Conservation (phyloP, 2,329 filamentous ascomycete species). For the Curvularia spicifera region DNA sequence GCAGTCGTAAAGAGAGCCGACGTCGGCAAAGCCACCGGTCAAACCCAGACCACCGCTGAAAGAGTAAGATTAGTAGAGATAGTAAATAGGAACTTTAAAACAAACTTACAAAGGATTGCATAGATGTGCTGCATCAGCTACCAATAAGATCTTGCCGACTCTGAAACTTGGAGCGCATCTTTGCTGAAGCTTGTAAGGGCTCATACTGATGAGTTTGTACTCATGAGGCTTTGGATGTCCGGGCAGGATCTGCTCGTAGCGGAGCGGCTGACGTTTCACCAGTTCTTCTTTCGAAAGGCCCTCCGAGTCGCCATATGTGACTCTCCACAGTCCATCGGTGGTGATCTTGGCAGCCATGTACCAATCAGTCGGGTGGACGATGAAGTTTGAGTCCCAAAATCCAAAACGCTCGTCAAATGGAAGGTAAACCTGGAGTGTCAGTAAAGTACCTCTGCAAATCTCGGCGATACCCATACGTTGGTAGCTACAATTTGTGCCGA, state of each 20-base stretch:
- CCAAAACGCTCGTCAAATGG: constrained; percentile 62
- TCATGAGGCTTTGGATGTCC: constrained; percentile 64
- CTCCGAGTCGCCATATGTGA: constrained; percentile 66
- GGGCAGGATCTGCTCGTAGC: constrained; percentile 65
- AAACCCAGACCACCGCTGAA: constrained; percentile 64
- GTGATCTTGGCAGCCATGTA: constrained; percentile 68
- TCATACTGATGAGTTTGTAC: constrained; percentile 64
- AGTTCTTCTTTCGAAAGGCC: constrained; percentile 63
- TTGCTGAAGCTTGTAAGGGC: constrained; percentile 68
- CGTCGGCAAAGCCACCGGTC: constrained; percentile 69
- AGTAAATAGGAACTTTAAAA: no score
- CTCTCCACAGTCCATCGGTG: constrained; percentile 65
- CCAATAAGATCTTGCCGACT: constrained; percentile 63
- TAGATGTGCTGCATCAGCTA: constrained; percentile 67
- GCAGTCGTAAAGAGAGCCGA: constrained; percentile 67
- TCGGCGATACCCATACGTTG: constrained; percentile 55
- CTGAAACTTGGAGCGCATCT: constrained; percentile 64
- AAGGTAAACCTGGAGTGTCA: constrained; percentile 62
- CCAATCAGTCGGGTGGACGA: constrained; percentile 67
- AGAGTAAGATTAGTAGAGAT: constrained; percentile 7
- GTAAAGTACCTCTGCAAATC: background rate
- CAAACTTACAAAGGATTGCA: constrained; percentile 56
- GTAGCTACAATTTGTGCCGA: constrained; percentile 67
- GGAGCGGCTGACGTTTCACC: constrained; percentile 59
- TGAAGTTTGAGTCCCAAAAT: constrained; percentile 65